These are phyloP conservation scores for Hapsidospora chrysogenum DNA, from an alignment of 495 filamentous ascomycete genomes.

Conservation along the genomic window DNA sequence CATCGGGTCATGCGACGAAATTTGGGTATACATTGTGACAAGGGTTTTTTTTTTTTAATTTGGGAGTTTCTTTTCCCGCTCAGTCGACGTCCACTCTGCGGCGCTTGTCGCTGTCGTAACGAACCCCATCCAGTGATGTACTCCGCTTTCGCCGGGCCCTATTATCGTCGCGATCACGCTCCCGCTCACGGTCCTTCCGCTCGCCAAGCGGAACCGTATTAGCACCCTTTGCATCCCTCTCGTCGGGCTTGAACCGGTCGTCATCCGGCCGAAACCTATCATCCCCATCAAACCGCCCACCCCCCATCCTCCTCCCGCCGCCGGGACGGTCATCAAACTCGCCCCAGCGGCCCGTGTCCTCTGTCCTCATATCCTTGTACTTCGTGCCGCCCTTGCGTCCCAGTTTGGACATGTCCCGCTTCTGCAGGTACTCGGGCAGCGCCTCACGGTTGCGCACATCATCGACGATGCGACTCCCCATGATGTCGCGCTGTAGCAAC, in stretches of 20 bases:
- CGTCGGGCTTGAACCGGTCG: conserved; percentile 17
- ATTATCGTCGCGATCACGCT: conserved; percentile 12
- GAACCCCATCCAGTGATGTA: conserved; percentile 42
- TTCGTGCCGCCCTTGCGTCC: conserved; percentile 84
- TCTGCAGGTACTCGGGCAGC: conserved; percentile 83
- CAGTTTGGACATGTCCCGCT: conserved; percentile 83
- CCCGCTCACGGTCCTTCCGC: conserved; percentile 22
- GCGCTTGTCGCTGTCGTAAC: conserved; percentile 46
- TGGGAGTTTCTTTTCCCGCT: neutral
- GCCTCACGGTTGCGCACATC: conserved; percentile 63
- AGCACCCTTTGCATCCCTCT: conserved; percentile 31
- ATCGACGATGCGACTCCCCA: conserved; percentile 64
- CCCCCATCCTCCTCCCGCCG: conserved; percentile 23
- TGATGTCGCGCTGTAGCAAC: conserved; percentile 60
- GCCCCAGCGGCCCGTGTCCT: conserved; percentile 87
- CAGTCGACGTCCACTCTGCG: conserved; percentile 33
- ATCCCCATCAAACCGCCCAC: conserved; percentile 30
- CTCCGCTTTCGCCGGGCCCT: conserved; percentile 43
- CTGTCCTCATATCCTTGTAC: conserved; percentile 73
- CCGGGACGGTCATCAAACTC: conserved; percentile 32
- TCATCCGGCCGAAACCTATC: conserved; percentile 60
- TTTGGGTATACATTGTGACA: too few relatives aligned
- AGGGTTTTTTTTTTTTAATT: neutral
- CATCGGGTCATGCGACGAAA: too few relatives aligned
- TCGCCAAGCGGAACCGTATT: conserved; percentile 45